Conservation (phyloP, 2,329 filamentous ascomycete genomes). For the Pyrenochaeta sp. region DNA sequence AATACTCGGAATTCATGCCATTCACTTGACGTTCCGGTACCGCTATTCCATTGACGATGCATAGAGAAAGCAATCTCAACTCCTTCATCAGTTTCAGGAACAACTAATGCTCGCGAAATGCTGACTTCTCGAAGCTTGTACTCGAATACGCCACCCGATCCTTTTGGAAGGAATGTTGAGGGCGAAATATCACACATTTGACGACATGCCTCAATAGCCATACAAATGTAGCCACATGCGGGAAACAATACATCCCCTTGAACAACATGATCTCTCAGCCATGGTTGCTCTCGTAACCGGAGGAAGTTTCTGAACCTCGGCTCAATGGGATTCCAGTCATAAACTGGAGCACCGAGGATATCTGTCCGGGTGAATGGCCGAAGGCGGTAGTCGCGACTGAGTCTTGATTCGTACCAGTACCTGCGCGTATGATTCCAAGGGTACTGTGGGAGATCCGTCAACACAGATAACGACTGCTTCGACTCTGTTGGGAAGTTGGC, state of each 20-base stretch:
- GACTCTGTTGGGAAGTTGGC: conserved; percentile 14
- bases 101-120: conserved; percentile 23
- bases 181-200: conserved; percentile 14
- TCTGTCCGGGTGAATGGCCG: conserved; percentile 18
- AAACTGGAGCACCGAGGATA: conserved; percentile 22
- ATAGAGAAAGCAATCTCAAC: conserved; percentile 28
- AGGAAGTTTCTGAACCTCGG: conserved; percentile 34
- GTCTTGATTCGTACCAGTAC: conserved; percentile 35
- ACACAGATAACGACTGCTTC: conserved; percentile 7
- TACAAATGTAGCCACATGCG: conserved; percentile 19
- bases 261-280: conserved; percentile 27
- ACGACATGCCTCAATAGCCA: conserved; percentile 23
- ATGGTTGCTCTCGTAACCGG: conserved; percentile 25
- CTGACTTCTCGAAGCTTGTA: conserved; percentile 28
- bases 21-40: conserved; percentile 2
- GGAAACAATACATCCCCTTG: conserved; percentile 29
- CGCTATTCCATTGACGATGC: conserved; percentile 6
- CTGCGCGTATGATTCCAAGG: conserved; percentile 41
- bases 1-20: conserved; percentile 26
- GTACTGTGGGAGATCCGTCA: conserved; percentile 40
- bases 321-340: conserved; percentile 18
- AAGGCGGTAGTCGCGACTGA: conserved; percentile 25
- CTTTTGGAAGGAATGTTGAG: conserved; percentile 4
- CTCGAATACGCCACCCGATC: not conserved
- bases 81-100: conserved; percentile 33